A percentile compares a stretch with the other conserved stretches of the same genome.
These are phyloP conservation scores for Blastobotrys capitulatus DNA, from an alignment of 1,139 yeast species.

Conservation along the genomic window DNA sequence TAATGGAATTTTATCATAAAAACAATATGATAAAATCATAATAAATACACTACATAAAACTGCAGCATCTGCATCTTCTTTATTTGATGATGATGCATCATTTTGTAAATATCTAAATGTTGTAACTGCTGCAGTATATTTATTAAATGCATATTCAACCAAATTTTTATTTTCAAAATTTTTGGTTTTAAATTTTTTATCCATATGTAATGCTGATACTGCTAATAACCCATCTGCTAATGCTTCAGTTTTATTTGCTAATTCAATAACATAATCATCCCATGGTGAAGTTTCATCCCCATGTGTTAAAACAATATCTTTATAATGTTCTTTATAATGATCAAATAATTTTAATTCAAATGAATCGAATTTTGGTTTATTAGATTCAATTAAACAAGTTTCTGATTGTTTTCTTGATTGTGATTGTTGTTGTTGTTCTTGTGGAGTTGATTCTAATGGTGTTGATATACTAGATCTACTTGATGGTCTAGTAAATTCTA, in stretches of 20 bases:
- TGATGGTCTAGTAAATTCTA: neutral
- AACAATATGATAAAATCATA: conserved; percentile 22
- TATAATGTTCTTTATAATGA: conserved; percentile 16
- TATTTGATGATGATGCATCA: neutral
- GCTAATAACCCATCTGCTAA: conserved; percentile 20
- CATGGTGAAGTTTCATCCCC: conserved; percentile 14
- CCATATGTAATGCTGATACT: conserved; percentile 19
- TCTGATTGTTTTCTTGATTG: no score
- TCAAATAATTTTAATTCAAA: conserved; percentile 1
- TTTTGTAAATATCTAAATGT: conserved; percentile 14
- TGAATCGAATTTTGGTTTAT: neutral
- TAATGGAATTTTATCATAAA: conserved; percentile 19
- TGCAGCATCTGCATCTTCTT: conserved; percentile 15
- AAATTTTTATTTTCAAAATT: conserved; percentile 1
- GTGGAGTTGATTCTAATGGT: neutral
- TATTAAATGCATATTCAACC: conserved; percentile 16
- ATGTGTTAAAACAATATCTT: conserved; percentile 5
- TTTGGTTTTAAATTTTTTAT: conserved; percentile 3
- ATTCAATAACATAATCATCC: conserved; percentile 19
- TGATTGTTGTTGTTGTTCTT: no score
- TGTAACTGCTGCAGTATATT: conserved; percentile 17
- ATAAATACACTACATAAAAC: conserved; percentile 20
- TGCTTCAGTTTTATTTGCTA: conserved; percentile 15
- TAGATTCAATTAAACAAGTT: no score
- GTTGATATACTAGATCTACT: neutral